phyloP scores from a whole-genome alignment of 331 rosid genomes.

The Malus hybrid region DNA sequence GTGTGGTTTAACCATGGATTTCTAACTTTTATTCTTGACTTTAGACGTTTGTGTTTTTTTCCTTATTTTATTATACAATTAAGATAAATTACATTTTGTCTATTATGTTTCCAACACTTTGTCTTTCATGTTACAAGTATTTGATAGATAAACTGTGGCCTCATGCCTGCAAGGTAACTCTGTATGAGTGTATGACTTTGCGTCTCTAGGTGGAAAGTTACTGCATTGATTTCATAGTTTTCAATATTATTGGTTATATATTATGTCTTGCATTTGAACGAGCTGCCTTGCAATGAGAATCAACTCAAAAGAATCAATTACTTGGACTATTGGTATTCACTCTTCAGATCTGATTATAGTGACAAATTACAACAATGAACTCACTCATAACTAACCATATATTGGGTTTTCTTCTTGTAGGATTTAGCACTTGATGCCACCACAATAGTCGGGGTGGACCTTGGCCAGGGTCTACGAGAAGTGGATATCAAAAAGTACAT shows the following conservation, averaged over 20 bases:
- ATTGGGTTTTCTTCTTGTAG: conserved; percentile 28
- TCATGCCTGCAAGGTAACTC: neutral
- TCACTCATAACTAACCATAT: neutral
- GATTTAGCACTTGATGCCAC: conserved; percentile 97
- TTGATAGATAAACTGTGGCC: neutral
- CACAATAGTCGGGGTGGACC: conserved; percentile 78
- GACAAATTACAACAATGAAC: neutral
- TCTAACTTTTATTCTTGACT: neutral
- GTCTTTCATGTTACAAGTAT: no score
- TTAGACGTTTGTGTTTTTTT: neutral
- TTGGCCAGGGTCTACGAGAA: conserved; percentile 89
- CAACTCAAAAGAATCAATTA: neutral
- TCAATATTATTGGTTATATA: neutral
- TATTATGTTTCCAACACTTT: no score
- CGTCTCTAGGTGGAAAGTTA: neutral
- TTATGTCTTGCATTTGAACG: neutral
- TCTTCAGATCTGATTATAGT: neutral
- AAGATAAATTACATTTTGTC: neutral
- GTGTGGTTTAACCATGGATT: neutral
- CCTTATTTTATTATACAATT: neutral
- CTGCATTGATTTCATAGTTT: neutral
- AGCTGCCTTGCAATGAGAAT: neutral
- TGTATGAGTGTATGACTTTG: neutral
- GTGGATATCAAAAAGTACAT: conserved; percentile 94
- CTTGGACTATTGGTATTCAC: neutral